phyloP scores from a whole-genome alignment of 345 rosid genomes.

The Lenwebbia sp. region DNA sequence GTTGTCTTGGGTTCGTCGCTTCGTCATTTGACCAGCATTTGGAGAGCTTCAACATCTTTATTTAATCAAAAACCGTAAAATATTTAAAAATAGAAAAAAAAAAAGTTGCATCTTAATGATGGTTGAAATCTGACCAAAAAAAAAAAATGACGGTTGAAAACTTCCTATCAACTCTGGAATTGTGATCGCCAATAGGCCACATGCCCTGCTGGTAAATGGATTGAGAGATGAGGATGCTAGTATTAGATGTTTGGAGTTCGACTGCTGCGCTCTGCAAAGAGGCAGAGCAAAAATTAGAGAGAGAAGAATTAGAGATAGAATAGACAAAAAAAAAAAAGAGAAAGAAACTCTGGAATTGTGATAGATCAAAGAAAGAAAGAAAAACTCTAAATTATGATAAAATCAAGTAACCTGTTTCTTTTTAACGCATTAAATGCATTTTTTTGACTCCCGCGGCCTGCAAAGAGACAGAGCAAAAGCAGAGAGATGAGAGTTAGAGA shows the following conservation, averaged over 20 bases:
- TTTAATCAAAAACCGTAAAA: not conserved
- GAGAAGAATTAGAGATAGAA: too few relatives aligned
- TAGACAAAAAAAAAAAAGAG: not conserved
- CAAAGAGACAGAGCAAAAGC: too few relatives aligned
- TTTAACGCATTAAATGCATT: too few relatives aligned
- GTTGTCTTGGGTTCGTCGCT: not conserved
- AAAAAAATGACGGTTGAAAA: too few relatives aligned
- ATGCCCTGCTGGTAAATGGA: too few relatives aligned
- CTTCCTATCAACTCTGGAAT: not conserved
- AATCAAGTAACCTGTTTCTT: not conserved
- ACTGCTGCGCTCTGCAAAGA: too few relatives aligned
- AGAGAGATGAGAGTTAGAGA: too few relatives aligned
- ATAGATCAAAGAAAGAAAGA: not conserved
- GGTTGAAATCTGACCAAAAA: too few relatives aligned
- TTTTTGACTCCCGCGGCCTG: too few relatives aligned
- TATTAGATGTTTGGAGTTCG: too few relatives aligned
- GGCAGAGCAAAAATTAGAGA: too few relatives aligned
- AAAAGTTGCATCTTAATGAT: not conserved
- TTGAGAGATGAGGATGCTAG: too few relatives aligned
- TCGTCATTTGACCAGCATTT: not conserved
- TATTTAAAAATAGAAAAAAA: not conserved
- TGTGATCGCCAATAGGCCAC: not conserved
- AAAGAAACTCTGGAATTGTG: not conserved
- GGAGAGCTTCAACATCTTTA: not conserved
- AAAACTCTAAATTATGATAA: not conserved